phyloP scores from a whole-genome alignment of 345 rosid species.

The Theobroma cacao region DNA sequence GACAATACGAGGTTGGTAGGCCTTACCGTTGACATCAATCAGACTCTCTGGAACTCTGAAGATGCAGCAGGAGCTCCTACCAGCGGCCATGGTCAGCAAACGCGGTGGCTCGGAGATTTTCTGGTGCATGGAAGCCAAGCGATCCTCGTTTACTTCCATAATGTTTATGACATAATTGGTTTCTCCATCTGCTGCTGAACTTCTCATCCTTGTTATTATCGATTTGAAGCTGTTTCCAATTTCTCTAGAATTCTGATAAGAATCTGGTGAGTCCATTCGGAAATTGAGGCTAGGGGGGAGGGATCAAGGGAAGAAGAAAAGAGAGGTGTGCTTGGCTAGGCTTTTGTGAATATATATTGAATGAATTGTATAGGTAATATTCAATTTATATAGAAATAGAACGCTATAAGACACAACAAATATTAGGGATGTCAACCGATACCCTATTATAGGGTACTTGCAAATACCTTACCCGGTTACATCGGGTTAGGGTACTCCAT shows the following conservation, averaged over 20 bases:
- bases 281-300: background rate
- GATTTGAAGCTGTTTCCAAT: background rate
- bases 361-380: background rate
- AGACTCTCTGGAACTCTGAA: conserved; percentile 45
- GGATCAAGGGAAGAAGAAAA: background rate
- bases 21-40: conserved; percentile 48
- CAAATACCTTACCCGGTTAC: no score
- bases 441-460: no score
- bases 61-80: conserved; percentile 43
- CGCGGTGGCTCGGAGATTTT: conserved; percentile 44
- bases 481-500: no score
- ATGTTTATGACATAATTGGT: conserved; percentile 12
- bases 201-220: conserved; percentile 1
- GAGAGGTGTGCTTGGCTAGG: background rate
- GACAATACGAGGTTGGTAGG: conserved; percentile 64
- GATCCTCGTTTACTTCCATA: conserved; percentile 34
- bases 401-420: background rate
- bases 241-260: background rate
- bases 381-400: background rate
- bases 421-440: no score
- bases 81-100: conserved; percentile 38
- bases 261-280: background rate
- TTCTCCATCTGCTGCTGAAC: conserved; percentile 13
- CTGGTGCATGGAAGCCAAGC: conserved; percentile 32
- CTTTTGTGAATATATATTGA: background rate